Conservation (phyloP, 495 filamentous ascomycete species). For the Cercophora scortea region DNA sequence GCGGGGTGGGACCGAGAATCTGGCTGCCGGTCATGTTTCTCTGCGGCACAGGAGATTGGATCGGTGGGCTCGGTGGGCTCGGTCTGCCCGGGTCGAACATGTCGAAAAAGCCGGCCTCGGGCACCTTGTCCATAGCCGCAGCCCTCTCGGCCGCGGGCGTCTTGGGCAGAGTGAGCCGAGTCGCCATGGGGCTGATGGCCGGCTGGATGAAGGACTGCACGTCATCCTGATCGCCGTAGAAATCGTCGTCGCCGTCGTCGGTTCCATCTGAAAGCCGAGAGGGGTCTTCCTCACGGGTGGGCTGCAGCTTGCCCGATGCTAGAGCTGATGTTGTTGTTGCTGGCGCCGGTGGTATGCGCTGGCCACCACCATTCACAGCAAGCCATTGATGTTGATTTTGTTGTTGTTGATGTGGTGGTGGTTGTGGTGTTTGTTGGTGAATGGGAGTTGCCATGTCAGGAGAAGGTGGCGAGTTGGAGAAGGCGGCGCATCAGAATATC, state of each 20-base stretch:
- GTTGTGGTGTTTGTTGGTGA: too few species aligned
- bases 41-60: background rate
- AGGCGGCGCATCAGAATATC: too few species aligned
- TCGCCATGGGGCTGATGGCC: slow-evolving; percentile 66
- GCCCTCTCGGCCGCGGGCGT: slow-evolving; percentile 72
- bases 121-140: slow-evolving; percentile 52
- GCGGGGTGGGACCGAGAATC: slow-evolving; percentile 1
- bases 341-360: too few species aligned
- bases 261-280: slow-evolving; percentile 21
- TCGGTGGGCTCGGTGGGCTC: background rate
- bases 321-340: too few species aligned
- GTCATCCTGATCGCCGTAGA: slow-evolving; percentile 44
- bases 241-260: slow-evolving; percentile 13
- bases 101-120: slow-evolving; percentile 49
- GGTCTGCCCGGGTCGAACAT: slow-evolving; percentile 8
- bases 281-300: background rate
- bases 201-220: slow-evolving; percentile 63
- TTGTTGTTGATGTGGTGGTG: too few species aligned
- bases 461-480: too few species aligned
- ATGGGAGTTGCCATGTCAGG: too few species aligned
- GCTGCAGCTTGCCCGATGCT: too few species aligned
- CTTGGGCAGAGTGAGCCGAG: slow-evolving; percentile 58
- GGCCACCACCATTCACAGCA: too few species aligned
- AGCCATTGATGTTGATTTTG: too few species aligned
- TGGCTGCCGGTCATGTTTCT: background rate